phyloP scores from a whole-genome alignment of 768 basidiomycete species.

The Lactarius quietus region DNA sequence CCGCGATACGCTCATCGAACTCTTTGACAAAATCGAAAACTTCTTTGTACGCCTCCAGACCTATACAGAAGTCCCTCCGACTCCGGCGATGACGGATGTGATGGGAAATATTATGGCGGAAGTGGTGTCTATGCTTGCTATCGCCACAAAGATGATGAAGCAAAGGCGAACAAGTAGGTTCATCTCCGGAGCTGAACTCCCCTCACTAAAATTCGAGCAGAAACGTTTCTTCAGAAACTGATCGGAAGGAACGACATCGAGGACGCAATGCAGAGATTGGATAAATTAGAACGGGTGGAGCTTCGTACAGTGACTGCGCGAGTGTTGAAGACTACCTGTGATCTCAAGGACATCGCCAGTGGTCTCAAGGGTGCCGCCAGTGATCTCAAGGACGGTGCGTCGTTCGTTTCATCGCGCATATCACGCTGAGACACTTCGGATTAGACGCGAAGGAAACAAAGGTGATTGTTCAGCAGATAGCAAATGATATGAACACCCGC shows the following conservation, averaged over 20 bases:
- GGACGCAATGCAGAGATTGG: neutral
- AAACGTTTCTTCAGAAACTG: neutral
- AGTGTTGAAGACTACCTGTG: neutral
- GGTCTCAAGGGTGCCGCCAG: neutral
- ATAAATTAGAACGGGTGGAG: neutral
- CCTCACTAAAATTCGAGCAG: neutral
- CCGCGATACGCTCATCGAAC: neutral
- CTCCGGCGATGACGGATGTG: neutral
- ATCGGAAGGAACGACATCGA: neutral
- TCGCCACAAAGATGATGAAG: neutral
- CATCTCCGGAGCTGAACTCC: no score
- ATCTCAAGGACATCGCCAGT: neutral
- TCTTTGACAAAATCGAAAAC: neutral
- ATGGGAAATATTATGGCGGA: neutral
- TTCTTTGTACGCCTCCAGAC: neutral
- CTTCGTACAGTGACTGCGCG: neutral
- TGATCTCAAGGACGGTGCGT: neutral
- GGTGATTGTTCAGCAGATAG: neutral
- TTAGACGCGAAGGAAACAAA: neutral
- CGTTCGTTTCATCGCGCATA: neutral
- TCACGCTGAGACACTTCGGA: neutral
- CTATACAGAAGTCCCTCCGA: neutral
- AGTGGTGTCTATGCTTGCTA: neutral
- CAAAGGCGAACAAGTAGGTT: neutral
- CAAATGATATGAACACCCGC: neutral